Percentiles rank a stretch among this genome's conserved stretches.
phyloP scores from a whole-genome alignment of 495 filamentous ascomycete species.

The Pyrenula massariospora region DNA sequence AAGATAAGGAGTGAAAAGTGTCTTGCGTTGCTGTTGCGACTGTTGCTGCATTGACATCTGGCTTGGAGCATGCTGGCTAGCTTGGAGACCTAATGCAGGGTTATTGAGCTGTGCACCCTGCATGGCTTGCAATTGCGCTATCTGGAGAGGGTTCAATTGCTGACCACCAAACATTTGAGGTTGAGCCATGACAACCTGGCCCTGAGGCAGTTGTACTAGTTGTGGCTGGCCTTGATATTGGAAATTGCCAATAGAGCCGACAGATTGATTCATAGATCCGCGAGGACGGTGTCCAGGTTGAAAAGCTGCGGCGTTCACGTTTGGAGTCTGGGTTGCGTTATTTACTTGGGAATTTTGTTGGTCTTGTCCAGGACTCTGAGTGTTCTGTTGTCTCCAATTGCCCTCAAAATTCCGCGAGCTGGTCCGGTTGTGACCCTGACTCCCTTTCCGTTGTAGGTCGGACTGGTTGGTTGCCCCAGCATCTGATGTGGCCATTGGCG shows the following conservation, averaged over 20 bases:
- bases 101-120: conserved; percentile 78
- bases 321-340: conserved; percentile 54
- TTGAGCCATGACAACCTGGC: conserved; percentile 62
- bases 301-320: conserved; percentile 48
- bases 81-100: conserved; percentile 54
- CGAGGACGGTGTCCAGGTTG: conserved; percentile 86
- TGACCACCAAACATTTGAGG: conserved; percentile 71
- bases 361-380: conserved; percentile 41
- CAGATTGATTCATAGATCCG: conserved; percentile 74
- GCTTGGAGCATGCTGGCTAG: conserved; percentile 65
- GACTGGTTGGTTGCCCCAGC: conserved; percentile 38
- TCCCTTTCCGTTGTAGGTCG: conserved; percentile 63
- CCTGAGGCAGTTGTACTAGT: conserved; percentile 73
- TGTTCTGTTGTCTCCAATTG: conserved; percentile 90
- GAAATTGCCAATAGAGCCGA: conserved; percentile 75
- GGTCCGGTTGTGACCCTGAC: conserved; percentile 63
- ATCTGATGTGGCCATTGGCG: conserved; percentile 35
- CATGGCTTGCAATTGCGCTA: conserved; percentile 83
- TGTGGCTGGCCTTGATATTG: conserved; percentile 89
- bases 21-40: conserved; percentile 91
- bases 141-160: conserved; percentile 78
- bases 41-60: conserved; percentile 50
- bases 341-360: conserved; percentile 45
- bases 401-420: conserved; percentile 90
- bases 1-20: conserved; percentile 93